Base-by-base conservation (phyloP, 2,329 filamentous ascomycete species). In the Aspergillus tamarii region DNA sequence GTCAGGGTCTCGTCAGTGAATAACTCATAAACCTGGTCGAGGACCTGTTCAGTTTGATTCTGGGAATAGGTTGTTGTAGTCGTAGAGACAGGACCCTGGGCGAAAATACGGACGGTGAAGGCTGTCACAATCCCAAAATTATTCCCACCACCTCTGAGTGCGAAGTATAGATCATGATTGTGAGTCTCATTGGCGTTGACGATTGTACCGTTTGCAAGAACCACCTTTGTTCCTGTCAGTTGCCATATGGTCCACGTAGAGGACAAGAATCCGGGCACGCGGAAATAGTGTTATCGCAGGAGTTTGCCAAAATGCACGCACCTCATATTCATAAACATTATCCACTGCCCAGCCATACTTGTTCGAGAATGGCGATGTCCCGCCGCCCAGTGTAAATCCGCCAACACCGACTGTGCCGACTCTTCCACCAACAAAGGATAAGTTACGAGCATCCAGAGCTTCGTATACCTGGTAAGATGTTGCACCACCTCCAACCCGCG, bases 121-220 rank as follows among this genome's bases (percentile, higher is more conserved):
- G 62, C 52, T 19, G 75, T 80, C 5, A 80, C 71, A 21, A 81
- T 71, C 8, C 77, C 78, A 50, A 80, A 80, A 62, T 79, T 80
- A 66, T 76, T 78, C 3, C 72, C 70, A 7, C 77, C 78, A 4
- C 78, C 78, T 28, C 76, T 75, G 10, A 80, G 70, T 6, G 76
- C 73, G 36, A 72, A 73, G 69, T 77, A 80, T 0, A 80, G 65
- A 53, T 80, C 74, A 0, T 72, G 69, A 58, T 77, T 72, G 34
- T 70, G 59, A 3, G 48, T 64, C 2, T 69, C 46, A 14, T 34
- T 58, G 10, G 59, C 59, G 4, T 39, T 53, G 21, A 59, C 32
- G 32, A 34, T 60, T 12, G 21, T 60, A 16, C 56, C 36, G 19
- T 63, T 57, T 4, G 61, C 26, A 7, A 57, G 26, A 14, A 62